Percentiles rank a stretch among this genome's conserved stretches.
Evolutionary conservation across 2,329 filamentous ascomycete genomes (phyloP).

Genomic region (Ophiostoma ulmi): DNA sequence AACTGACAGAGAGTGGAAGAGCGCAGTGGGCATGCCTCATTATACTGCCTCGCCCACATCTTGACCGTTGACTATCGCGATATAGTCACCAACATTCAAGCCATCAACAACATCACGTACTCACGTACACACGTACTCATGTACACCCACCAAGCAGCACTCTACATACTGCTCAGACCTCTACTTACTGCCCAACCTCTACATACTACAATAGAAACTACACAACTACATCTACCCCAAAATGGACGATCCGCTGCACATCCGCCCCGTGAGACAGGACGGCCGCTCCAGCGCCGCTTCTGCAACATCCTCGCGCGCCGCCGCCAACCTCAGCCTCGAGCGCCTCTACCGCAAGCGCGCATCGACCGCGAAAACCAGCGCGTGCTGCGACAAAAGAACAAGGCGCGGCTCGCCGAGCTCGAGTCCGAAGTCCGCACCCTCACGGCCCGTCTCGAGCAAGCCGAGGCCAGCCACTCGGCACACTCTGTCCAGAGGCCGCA

Average conservation of each 20-base stretch:
- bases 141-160: background rate
- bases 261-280: constrained; percentile 23
- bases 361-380: constrained; percentile 26
- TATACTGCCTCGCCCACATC: background rate
- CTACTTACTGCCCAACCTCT: no score
- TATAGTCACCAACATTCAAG: background rate
- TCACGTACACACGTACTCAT: background rate
- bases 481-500: background rate
- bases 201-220: background rate
- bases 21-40: background rate
- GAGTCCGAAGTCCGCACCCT: constrained; percentile 21
- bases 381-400: constrained; percentile 25
- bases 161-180: background rate
- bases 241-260: constrained; percentile 19
- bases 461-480: constrained; percentile 18
- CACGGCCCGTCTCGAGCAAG: constrained; percentile 19
- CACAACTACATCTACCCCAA: background rate
- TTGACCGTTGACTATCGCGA: background rate
- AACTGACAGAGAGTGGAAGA: no score
- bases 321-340: constrained; percentile 24
- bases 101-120: background rate
- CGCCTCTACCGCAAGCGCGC: constrained; percentile 25
- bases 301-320: constrained; percentile 22
- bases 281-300: constrained; percentile 18
- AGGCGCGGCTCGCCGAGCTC: constrained; percentile 24